These are phyloP conservation scores for Peterozyma xylosa DNA, from an alignment of 805 yeast species.

Conservation along the genomic window DNA sequence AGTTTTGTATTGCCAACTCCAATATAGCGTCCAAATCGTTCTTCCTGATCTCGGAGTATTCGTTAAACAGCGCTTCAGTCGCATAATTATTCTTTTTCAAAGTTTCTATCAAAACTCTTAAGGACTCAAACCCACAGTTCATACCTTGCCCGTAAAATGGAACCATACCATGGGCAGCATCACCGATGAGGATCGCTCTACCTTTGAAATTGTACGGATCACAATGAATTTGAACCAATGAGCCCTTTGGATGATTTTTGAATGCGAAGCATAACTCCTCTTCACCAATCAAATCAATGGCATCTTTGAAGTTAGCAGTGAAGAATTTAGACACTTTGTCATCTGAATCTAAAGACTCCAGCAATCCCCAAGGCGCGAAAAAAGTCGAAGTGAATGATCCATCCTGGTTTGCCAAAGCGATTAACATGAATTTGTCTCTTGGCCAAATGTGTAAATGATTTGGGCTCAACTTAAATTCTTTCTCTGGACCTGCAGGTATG, in stretches of 20 bases:
- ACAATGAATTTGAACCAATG: conserved; percentile 68
- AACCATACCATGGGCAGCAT: conserved; percentile 95
- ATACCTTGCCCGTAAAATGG: conserved; percentile 98
- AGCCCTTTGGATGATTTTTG: conserved; percentile 60
- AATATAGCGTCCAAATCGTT: conserved; percentile 70
- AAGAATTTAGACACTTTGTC: conserved; percentile 44
- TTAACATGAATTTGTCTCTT: conserved; percentile 75
- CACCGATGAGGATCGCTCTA: conserved; percentile 69
- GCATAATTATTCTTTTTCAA: conserved; percentile 28
- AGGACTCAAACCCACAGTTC: conserved; percentile 95
- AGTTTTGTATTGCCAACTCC: conserved; percentile 73
- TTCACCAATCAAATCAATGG: conserved; percentile 57
- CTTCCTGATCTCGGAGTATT: conserved; percentile 49
- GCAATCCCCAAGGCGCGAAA: conserved; percentile 71
- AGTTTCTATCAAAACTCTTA: conserved; percentile 53
- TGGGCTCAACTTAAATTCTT: conserved; percentile 48
- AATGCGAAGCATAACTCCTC: conserved; percentile 43
- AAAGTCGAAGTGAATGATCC: conserved; percentile 87
- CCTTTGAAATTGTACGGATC: conserved; percentile 61
- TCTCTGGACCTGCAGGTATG: conserved; percentile 49
- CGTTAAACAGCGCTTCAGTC: conserved; percentile 40
- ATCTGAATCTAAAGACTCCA: conserved; percentile 42
- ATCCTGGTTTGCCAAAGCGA: conserved; percentile 79
- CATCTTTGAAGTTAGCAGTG: conserved; percentile 62
- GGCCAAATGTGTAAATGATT: conserved; percentile 94